Conservation (phyloP, 805 yeast genomes). For the Blastobotrys muscicola region DNA sequence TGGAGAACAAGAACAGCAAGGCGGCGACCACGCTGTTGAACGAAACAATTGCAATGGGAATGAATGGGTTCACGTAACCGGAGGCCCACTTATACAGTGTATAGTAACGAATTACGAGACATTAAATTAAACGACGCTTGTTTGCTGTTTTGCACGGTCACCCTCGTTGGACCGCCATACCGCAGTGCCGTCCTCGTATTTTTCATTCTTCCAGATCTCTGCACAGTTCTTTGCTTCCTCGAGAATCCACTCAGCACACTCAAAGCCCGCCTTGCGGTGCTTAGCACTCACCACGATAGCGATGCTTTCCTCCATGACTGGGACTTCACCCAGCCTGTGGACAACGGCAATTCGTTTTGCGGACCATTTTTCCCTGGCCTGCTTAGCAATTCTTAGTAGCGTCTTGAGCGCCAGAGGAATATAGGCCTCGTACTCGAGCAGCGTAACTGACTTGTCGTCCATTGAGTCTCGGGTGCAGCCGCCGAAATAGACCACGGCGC, state of each 20-base stretch:
- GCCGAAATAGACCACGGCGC: slow-evolving; percentile 41
- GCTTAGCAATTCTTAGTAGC: slow-evolving; percentile 28
- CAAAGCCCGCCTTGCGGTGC: slow-evolving; percentile 42
- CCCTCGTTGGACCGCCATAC: slow-evolving; percentile 38
- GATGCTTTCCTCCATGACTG: slow-evolving; percentile 39
- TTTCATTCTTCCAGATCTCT: slow-evolving; percentile 46
- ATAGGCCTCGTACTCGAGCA: slow-evolving; percentile 40
- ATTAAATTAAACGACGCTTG: too few species aligned
- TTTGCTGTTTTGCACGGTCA: not conserved
- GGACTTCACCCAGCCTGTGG: slow-evolving; percentile 41
- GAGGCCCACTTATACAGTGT: not conserved
- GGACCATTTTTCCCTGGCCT: slow-evolving; percentile 25
- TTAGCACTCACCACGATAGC: slow-evolving; percentile 36
- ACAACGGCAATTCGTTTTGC: slow-evolving; percentile 30
- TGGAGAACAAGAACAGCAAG: slow-evolving; percentile 14
- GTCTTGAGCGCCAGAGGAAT: slow-evolving; percentile 33
- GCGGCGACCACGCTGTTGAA: slow-evolving; percentile 6
- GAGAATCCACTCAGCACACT: slow-evolving; percentile 35
- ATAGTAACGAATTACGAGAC: not conserved
- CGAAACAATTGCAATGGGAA: slow-evolving; percentile 5
- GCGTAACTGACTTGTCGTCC: slow-evolving; percentile 32
- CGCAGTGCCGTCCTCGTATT: slow-evolving; percentile 32
- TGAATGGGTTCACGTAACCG: too few species aligned
- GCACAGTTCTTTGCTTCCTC: slow-evolving; percentile 36
- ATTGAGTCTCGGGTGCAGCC: slow-evolving; percentile 42